phyloP scores from a whole-genome alignment of 768 basidiomycete species.

The Rhizopogon vulgaris region DNA sequence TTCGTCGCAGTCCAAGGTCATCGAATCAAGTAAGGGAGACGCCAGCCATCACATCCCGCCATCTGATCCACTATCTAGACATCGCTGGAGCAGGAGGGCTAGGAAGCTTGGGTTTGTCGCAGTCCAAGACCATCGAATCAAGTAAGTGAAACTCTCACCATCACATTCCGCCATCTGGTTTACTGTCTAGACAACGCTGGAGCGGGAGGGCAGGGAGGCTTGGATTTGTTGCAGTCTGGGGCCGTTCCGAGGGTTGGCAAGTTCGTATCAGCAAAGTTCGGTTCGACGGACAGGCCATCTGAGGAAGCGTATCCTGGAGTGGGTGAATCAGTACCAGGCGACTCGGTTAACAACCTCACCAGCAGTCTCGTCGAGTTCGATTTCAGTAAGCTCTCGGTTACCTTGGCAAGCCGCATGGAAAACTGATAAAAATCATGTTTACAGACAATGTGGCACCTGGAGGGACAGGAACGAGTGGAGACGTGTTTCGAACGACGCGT shows the following conservation, averaged over 20 bases:
- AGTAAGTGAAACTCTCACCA: conserved; percentile 5
- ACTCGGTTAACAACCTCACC: conserved; percentile 2
- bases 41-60: background rate
- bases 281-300: background rate
- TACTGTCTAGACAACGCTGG: conserved; percentile 9
- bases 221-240: background rate
- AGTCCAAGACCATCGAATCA: background rate
- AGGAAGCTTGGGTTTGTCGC: conserved; percentile 2
- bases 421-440: background rate
- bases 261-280: background rate
- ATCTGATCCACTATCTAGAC: conserved; percentile 7
- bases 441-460: conserved; percentile 35
- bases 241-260: background rate
- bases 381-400: conserved; percentile 23
- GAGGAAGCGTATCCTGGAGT: conserved; percentile 6
- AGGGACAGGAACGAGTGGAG: conserved; percentile 29
- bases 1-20: background rate
- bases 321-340: conserved; percentile 7
- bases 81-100: conserved; percentile 6
- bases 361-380: conserved; percentile 24
- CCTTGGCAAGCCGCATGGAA: background rate
- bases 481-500: conserved; percentile 6
- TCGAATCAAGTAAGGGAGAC: conserved; percentile 10
- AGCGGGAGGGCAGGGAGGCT: conserved; percentile 3
- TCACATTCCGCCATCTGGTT: background rate